Evolutionary conservation across 768 basidiomycete species (phyloP), one percentile per base, ranked within the genome.

Genomic region (Mrakia blollopis): DNA sequence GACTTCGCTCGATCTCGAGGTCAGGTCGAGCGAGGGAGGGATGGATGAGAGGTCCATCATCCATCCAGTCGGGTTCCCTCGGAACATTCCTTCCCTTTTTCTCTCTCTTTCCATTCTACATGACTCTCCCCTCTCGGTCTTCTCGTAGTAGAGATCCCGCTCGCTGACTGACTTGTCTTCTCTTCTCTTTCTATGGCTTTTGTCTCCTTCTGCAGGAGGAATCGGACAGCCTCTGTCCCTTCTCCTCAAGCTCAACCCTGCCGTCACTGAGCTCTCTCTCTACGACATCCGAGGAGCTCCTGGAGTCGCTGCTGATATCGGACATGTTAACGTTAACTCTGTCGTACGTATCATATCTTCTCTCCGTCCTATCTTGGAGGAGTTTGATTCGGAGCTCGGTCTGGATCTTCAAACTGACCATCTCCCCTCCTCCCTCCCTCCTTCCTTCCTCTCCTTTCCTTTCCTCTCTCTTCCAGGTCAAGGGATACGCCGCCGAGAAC

Each of bases 201-300:
- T 35, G n/a, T n/a, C 50, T n/a, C 30, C n/a, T 39, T 70, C 7
- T 39, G 13, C 73, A 93, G 94, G 93, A 84, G 95, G 95, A 84
- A 98, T 98, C 82, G 96, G 96, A 82, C 96, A 97, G 87, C 94
- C 95, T 78, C 87, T 98, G 83, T 89, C 95, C 30, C 90, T 98
- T 78, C 87, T 98, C 76, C 87, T 98, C 83, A 98, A 98, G 87
- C 83, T 86, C 71, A 94, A 93, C 86, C 88, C 91, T 35, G 86
- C 89, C 78, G 87, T 98, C 80, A 91, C 91, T 74, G 81, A 94
- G 91, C 91, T 98, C 71, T 86, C 89, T 72, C 89, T 98, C 78
- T 98, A 87, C 83, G 96, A 98, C 93, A 95, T 98, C 85, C 79
- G 83, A 75, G 83, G 83, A 71, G 91, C 94, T n/a, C 93, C 93